These are phyloP conservation scores for Daedaleopsis sinensis DNA, from an alignment of 768 basidiomycete genomes.

Conservation along the genomic window DNA sequence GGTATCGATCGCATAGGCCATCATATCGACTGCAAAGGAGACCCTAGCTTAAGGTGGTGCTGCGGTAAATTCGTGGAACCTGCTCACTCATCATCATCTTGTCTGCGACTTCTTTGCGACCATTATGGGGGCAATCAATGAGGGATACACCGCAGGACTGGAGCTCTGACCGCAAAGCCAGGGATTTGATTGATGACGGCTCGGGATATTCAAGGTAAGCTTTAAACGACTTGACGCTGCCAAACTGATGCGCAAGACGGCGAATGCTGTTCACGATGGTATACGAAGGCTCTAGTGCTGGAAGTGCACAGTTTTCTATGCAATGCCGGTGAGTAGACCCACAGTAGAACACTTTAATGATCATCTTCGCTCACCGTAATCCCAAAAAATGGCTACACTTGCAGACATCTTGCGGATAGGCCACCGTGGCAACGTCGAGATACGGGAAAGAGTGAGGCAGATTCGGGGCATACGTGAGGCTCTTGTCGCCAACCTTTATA, in stretches of 20 bases:
- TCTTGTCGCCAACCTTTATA: no score
- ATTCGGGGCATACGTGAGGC: no score
- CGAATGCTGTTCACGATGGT: constrained; percentile 47
- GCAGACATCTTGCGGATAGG: not conserved
- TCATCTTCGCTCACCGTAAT: constrained; percentile 37
- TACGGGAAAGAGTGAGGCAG: not conserved
- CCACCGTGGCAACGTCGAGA: not conserved
- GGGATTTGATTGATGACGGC: constrained; percentile 37
- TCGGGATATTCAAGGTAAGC: constrained; percentile 55
- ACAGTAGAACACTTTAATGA: not conserved
- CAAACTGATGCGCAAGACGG: constrained; percentile 48
- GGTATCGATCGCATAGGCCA: constrained; percentile 67
- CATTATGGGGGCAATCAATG: constrained; percentile 31
- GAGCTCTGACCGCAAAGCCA: constrained; percentile 43
- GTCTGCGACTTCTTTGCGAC: constrained; percentile 41
- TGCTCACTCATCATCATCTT: constrained; percentile 53
- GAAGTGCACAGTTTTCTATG: constrained; percentile 42
- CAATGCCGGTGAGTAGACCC: not conserved
- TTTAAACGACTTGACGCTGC: constrained; percentile 51
- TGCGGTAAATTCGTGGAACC: not conserved
- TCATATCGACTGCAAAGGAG: constrained; percentile 60
- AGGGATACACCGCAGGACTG: constrained; percentile 54
- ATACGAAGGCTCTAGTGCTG: constrained; percentile 43
- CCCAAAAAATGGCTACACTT: constrained; percentile 32
- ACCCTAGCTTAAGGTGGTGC: constrained; percentile 26